Evolutionary conservation across 129 eudicot species (phyloP).

Genomic region (Pulicaria dysenterica): DNA sequence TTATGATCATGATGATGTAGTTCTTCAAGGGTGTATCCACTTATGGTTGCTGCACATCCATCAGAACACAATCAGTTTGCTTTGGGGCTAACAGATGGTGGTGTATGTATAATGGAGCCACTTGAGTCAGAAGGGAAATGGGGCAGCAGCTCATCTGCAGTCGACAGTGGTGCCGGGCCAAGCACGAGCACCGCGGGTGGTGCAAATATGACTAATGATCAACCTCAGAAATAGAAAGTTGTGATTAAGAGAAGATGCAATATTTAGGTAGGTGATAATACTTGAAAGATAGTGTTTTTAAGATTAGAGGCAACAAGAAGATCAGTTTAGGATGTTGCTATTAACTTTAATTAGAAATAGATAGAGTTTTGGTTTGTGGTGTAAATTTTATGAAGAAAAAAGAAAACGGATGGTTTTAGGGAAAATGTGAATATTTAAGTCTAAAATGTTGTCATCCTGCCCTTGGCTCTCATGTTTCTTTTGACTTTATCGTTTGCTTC

Average conservation of each 20-base stretch:
- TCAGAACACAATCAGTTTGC: slow-evolving; percentile 77
- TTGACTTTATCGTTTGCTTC: too few relatives aligned
- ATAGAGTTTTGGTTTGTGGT: background rate
- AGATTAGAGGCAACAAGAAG: slow-evolving; percentile 4
- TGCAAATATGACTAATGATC: slow-evolving; percentile 45
- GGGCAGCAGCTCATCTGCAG: slow-evolving; percentile 56
- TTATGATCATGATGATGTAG: slow-evolving; percentile 38
- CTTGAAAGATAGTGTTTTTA: slow-evolving; percentile 25
- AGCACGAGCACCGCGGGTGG: slow-evolving; percentile 47
- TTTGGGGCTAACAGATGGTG: slow-evolving; percentile 82
- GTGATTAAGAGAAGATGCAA: slow-evolving; percentile 2
- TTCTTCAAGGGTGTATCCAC: slow-evolving; percentile 57
- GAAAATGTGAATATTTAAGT: slow-evolving; percentile 18
- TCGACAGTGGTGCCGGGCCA: slow-evolving; percentile 64
- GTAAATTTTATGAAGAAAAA: slow-evolving; percentile 19
- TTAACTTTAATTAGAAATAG: slow-evolving; percentile 22
- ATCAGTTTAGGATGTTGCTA: slow-evolving; percentile 8
- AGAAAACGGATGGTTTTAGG: slow-evolving; percentile 6
- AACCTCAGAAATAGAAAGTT: slow-evolving; percentile 53
- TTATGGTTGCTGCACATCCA: slow-evolving; percentile 83
- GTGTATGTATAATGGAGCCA: slow-evolving; percentile 73
- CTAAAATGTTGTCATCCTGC: too few relatives aligned
- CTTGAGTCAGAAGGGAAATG: slow-evolving; percentile 84
- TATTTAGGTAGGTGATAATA: slow-evolving; percentile 22
- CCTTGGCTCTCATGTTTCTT: too few relatives aligned